Evolutionary conservation across 148 eudicot species (phyloP).

Genomic region (Mesembryanthemum crystallinum): DNA sequence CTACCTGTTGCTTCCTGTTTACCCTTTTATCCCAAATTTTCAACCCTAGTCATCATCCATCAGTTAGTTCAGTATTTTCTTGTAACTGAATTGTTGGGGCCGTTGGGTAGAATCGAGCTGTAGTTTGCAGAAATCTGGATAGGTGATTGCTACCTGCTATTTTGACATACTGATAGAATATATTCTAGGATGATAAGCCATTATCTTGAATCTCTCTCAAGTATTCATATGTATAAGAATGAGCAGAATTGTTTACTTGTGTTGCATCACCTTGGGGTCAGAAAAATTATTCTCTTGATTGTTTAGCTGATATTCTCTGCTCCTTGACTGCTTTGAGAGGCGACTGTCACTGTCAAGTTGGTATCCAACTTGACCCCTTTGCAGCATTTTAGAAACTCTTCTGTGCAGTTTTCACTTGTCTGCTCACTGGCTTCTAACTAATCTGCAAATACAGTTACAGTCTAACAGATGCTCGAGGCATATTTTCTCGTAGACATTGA

Average conservation of each 20-base stretch:
- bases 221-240: background rate
- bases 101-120: background rate
- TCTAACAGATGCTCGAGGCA: too few species aligned
- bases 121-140: constrained; percentile 4
- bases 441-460: too few species aligned
- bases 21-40: background rate
- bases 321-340: background rate
- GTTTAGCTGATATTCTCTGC: background rate
- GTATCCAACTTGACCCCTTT: background rate
- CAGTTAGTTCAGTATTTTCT: background rate
- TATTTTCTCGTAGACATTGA: too few species aligned
- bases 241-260: background rate
- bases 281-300: background rate
- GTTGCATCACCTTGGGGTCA: background rate
- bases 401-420: background rate
- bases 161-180: background rate
- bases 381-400: background rate
- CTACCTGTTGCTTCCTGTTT: background rate
- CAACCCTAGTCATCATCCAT: background rate
- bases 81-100: background rate
- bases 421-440: background rate
- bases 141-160: background rate
- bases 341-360: background rate
- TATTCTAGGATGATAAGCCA: background rate
- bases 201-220: background rate